Conservation (phyloP, 768 basidiomycete species). For the Collybiopsis luxurians region DNA sequence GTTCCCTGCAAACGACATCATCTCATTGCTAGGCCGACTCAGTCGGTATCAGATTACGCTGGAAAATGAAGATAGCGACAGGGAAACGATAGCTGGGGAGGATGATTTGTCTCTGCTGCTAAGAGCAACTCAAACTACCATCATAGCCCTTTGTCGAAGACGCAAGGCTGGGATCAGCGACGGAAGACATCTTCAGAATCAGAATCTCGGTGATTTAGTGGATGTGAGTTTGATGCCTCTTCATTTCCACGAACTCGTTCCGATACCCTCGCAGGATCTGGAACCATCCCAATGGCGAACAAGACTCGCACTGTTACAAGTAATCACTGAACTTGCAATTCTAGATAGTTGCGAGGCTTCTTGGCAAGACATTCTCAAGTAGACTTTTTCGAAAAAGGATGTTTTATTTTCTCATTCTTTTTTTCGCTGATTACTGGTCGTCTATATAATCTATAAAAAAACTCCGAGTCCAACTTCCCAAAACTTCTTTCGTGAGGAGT, state of each 20-base stretch:
- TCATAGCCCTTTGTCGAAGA: background rate
- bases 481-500: too few species aligned
- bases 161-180: background rate
- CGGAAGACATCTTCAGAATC: background rate
- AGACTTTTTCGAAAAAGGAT: background rate
- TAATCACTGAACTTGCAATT: constrained; percentile 49
- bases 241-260: constrained; percentile 11
- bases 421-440: background rate
- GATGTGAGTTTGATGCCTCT: constrained; percentile 4
- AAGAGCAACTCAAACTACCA: background rate
- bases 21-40: background rate
- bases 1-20: background rate
- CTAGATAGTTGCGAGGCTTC: constrained; percentile 47
- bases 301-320: constrained; percentile 41
- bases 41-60: background rate
- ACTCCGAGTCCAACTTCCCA: too few species aligned
- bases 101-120: background rate
- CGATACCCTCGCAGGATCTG: constrained; percentile 28
- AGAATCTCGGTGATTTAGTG: constrained; percentile 2
- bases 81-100: background rate
- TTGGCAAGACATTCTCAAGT: constrained; percentile 27
- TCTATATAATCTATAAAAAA: background rate
- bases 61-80: background rate
- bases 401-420: background rate
- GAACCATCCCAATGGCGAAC: constrained; percentile 36